Base-by-base conservation (phyloP, 441 rosid genomes). In the Daphne laureola region DNA sequence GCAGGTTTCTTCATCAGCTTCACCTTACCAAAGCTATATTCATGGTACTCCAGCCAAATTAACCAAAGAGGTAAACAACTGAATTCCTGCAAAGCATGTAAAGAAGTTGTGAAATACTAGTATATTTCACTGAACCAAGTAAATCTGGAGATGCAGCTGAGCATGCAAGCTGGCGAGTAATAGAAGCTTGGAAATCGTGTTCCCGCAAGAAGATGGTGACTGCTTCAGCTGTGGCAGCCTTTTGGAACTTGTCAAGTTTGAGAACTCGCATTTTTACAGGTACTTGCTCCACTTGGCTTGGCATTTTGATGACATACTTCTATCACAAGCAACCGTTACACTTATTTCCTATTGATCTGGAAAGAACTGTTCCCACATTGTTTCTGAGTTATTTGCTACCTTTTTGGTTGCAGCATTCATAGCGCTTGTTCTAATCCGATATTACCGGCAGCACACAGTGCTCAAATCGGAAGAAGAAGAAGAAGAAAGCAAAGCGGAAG, bases 1-100 rank as follows among this genome's bases (percentile, higher is more conserved):
- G n/a, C 90, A 92, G 97, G 92, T 12, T 92, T 89, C 73, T 86
- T 92, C 68, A 52, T 71, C 42, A 79, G 95, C 77, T 89, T 89
- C 75, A 81, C 87, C 12, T 59, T 67, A 41, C 96, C 96, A 43
- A 88, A 80, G 54, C 74, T 86, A 18, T 80, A 78, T 54, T 82
- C 94, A 12, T 67, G 65, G 71, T 80, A 86, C 49, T 76, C 84
- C 0, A 52, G 42, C 72, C 83, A 69, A 71, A 76, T 92, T 43
- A 73, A 67, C 69, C 73, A 51, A 35, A 89, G 67, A 75, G 90
- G 97, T 84, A 76, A 12, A 17, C 4, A 43, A 14, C 8, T 46
- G 21, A 36, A 23, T 54, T 17, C 15, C 18, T 41, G 49, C 48
- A 49, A 18, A 48, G 18, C 48, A 44, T 44, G 25, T 21, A 8